Percentiles rank a stretch among this genome's conserved stretches.
Conservation (phyloP, 371 early-diverging fungal genomes). For the Syncephalastrum contaminatum region DNA sequence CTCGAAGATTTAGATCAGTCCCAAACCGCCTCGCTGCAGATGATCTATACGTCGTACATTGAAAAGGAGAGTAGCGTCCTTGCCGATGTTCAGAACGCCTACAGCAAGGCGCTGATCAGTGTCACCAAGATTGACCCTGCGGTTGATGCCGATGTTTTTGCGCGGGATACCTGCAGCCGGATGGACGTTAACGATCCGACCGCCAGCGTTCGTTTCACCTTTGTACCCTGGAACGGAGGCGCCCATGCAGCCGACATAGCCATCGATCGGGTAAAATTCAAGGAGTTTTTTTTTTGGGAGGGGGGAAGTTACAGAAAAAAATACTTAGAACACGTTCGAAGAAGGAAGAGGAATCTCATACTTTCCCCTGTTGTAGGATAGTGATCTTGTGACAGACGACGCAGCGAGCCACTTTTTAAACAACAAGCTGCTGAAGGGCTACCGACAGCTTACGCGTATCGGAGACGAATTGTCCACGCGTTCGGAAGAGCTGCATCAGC, state of each 20-base stretch:
- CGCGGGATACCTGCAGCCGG: constrained; percentile 23
- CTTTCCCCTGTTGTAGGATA: constrained; percentile 37
- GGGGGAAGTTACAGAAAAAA: no score
- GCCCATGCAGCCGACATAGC: constrained; percentile 36
- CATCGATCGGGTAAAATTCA: constrained; percentile 34
- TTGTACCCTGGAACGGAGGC: constrained; percentile 45
- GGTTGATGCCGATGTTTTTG: constrained; percentile 50
- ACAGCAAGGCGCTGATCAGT: constrained; percentile 30
- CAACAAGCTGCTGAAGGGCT: constrained; percentile 62
- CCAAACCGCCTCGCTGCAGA: constrained; percentile 48
- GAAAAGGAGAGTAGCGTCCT: constrained; percentile 45
- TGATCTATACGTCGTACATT: constrained; percentile 48
- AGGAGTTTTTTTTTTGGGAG: no score
- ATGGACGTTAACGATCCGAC: constrained; percentile 17
- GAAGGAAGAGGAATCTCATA: neutral
- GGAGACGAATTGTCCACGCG: constrained; percentile 47
- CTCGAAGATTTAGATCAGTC: constrained; percentile 59
- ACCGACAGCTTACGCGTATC: constrained; percentile 40
- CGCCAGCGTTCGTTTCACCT: constrained; percentile 26
- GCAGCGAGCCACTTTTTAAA: constrained; percentile 56
- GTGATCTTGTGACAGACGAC: constrained; percentile 51
- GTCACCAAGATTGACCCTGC: constrained; percentile 48
- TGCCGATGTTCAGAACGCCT: constrained; percentile 33
- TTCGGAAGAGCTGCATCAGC: constrained; percentile 21
- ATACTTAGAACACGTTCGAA: no score